These are phyloP conservation scores for Atalantia buxifolia DNA, from an alignment of 345 rosid genomes.

Conservation along the genomic window DNA sequence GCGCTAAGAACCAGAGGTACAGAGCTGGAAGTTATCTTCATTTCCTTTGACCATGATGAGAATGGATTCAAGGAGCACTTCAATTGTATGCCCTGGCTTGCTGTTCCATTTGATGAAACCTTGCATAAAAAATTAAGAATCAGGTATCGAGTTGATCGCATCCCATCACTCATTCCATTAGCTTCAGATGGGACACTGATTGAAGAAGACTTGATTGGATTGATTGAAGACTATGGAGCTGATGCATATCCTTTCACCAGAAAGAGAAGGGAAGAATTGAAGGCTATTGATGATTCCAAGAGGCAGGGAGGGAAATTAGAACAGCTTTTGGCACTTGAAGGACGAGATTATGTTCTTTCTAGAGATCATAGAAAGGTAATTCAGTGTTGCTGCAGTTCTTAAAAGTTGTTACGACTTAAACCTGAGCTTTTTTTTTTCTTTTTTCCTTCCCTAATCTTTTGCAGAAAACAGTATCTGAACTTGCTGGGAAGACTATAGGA, in stretches of 20 bases:
- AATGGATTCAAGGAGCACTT: slow-evolving; percentile 57
- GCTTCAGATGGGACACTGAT: slow-evolving; percentile 36
- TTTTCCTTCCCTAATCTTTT: background rate
- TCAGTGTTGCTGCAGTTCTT: background rate
- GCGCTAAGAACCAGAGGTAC: slow-evolving; percentile 35
- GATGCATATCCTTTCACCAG: slow-evolving; percentile 71
- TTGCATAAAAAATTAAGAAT: slow-evolving; percentile 39
- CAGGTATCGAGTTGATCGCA: slow-evolving; percentile 43
- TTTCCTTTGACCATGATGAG: slow-evolving; percentile 70
- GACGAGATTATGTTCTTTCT: slow-evolving; percentile 40
- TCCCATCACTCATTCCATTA: slow-evolving; percentile 58
- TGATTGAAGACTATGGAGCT: slow-evolving; percentile 66
- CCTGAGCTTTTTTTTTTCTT: background rate
- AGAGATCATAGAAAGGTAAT: slow-evolving; percentile 52
- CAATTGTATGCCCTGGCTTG: slow-evolving; percentile 78
- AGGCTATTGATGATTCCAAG: slow-evolving; percentile 51
- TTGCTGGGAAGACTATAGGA: slow-evolving; percentile 72
- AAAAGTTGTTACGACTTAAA: background rate
- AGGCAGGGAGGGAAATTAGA: slow-evolving; percentile 59
- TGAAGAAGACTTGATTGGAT: slow-evolving; percentile 56
- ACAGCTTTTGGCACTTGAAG: slow-evolving; percentile 50
- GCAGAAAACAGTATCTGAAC: slow-evolving; percentile 54
- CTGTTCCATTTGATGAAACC: slow-evolving; percentile 53
- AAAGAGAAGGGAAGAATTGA: slow-evolving; percentile 58
- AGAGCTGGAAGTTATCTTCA: slow-evolving; percentile 60